Evolutionary conservation across 2,329 filamentous ascomycete species (phyloP).

Genomic region (Colletotrichum aenigma): DNA sequence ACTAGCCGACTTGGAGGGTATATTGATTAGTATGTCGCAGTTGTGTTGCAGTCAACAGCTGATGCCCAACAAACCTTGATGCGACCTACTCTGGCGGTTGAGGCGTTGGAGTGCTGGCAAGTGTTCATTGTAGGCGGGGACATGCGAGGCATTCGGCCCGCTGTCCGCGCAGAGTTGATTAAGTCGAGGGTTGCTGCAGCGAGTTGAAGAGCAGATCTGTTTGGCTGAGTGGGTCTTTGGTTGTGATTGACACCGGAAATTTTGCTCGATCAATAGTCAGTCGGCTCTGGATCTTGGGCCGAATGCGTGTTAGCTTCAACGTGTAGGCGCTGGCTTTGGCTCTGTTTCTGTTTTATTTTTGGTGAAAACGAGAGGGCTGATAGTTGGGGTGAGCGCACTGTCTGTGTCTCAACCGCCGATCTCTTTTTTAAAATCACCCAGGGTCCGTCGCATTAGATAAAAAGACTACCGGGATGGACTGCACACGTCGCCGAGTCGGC

Average conservation of each 20-base stretch:
- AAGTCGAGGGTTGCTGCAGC: not conserved
- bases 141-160: not conserved
- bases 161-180: not conserved
- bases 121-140: not conserved
- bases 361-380: not conserved
- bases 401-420: not conserved
- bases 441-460: not conserved
- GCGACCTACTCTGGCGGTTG: not conserved
- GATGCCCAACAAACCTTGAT: not conserved
- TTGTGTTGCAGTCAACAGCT: not conserved
- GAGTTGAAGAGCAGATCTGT: not conserved
- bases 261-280: constrained; percentile 3
- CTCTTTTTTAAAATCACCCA: not conserved
- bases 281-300: not conserved
- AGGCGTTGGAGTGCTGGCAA: not conserved
- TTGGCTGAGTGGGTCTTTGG: not conserved
- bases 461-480: not conserved
- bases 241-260: not conserved
- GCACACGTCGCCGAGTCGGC: not conserved
- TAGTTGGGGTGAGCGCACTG: not conserved
- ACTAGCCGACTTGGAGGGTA: not conserved
- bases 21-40: not conserved
- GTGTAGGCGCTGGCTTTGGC: not conserved
- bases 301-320: not conserved
- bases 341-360: not conserved